phyloP scores from a whole-genome alignment of 768 basidiomycete species.

The Agrocybe pediades region DNA sequence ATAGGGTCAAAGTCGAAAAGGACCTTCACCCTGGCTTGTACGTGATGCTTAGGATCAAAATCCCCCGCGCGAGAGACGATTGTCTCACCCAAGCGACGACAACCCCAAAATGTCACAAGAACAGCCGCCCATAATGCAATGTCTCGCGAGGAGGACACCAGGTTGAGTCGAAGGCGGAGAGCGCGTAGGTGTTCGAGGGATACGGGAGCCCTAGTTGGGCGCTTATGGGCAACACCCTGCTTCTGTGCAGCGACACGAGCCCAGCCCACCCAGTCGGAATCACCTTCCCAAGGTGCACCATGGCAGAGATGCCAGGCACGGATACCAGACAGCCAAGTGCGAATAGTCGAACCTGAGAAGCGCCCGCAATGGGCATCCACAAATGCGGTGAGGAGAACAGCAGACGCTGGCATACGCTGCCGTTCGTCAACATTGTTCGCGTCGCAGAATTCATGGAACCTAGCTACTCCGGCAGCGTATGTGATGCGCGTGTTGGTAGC shows the following conservation, averaged over 20 bases:
- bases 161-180: slow-evolving; percentile 22
- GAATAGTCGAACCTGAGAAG: slow-evolving; percentile 23
- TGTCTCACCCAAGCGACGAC: slow-evolving; percentile 28
- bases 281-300: slow-evolving; percentile 36
- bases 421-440: slow-evolving; percentile 23
- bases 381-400: slow-evolving; percentile 31
- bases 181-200: slow-evolving; percentile 32
- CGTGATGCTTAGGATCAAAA: background rate
- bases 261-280: slow-evolving; percentile 23
- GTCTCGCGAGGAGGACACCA: slow-evolving; percentile 26
- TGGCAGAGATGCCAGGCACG: slow-evolving; percentile 37
- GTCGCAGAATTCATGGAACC: slow-evolving; percentile 41
- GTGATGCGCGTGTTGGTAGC: slow-evolving; percentile 20
- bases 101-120: slow-evolving; percentile 35
- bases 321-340: slow-evolving; percentile 35
- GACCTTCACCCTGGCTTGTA: background rate
- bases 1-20: slow-evolving; percentile 4
- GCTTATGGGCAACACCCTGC: slow-evolving; percentile 17
- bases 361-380: slow-evolving; percentile 3
- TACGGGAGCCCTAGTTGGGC: slow-evolving; percentile 30
- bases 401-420: slow-evolving; percentile 32
- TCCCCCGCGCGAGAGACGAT: slow-evolving; percentile 11
- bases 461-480: slow-evolving; percentile 36
- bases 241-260: slow-evolving; percentile 18
- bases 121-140: slow-evolving; percentile 39